Conservation (phyloP, 805 yeast species). For the Martiniozyma abietophila region DNA sequence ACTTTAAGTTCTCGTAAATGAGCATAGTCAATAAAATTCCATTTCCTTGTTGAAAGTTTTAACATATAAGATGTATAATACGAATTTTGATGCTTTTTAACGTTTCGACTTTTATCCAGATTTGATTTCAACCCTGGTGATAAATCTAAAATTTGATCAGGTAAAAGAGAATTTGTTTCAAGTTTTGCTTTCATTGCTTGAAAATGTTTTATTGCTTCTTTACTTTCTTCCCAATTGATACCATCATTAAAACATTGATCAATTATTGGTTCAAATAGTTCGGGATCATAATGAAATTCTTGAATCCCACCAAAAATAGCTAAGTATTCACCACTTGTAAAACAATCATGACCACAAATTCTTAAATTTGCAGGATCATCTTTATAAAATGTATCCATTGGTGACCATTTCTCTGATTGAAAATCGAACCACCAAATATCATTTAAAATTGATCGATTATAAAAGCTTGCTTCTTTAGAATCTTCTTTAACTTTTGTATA, state of each 20-base stretch:
- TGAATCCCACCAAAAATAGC: constrained; percentile 21
- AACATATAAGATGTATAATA: constrained; percentile 11
- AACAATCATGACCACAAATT: constrained; percentile 21
- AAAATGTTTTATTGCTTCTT: too few relatives aligned
- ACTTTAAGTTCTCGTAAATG: not conserved
- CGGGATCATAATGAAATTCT: constrained; percentile 8
- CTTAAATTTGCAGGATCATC: constrained; percentile 1
- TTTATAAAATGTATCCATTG: constrained; percentile 13
- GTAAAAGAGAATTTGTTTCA: too few relatives aligned
- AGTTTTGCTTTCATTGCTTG: too few relatives aligned
- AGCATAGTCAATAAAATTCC: constrained; percentile 14
- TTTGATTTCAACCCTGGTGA: not conserved
- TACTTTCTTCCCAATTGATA: too few relatives aligned
- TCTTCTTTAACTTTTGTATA: constrained; percentile 17
- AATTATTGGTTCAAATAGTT: not conserved
- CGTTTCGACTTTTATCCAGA: not conserved
- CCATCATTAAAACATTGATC: too few relatives aligned
- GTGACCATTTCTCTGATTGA: constrained; percentile 33
- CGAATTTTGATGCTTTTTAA: constrained; percentile 1
- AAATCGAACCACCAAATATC: constrained; percentile 46
- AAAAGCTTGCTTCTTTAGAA: constrained; percentile 12
- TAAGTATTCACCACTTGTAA: constrained; percentile 14
- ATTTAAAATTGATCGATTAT: constrained; percentile 27
- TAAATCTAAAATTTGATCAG: too few relatives aligned
- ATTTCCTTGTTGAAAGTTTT: constrained; percentile 16